Evolutionary conservation across 768 basidiomycete genomes (phyloP).

Genomic region (Mycena kentingensis): DNA sequence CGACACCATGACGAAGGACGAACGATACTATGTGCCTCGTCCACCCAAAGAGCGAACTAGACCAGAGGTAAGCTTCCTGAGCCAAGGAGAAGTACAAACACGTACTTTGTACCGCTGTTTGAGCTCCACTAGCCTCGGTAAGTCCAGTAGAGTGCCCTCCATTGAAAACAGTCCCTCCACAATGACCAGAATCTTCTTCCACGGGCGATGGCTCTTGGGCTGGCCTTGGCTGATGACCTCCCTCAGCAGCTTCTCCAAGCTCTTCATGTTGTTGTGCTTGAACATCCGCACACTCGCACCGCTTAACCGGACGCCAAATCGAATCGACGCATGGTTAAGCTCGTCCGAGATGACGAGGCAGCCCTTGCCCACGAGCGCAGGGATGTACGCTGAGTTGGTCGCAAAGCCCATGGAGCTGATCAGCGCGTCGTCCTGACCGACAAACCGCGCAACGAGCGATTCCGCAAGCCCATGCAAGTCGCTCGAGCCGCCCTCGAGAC

Average conservation of each 20-base stretch:
- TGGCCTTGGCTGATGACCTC: slow-evolving; percentile 98
- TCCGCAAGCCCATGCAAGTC: slow-evolving; percentile 84
- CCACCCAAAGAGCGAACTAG: slow-evolving; percentile 95
- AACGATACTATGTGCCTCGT: slow-evolving; percentile 91
- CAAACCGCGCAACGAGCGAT: slow-evolving; percentile 83
- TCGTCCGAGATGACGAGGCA: slow-evolving; percentile 98
- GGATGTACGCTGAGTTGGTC: slow-evolving; percentile 91
- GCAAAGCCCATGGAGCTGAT: slow-evolving; percentile 95
- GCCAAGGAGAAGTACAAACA: slow-evolving; percentile 9
- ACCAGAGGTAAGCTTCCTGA: no score
- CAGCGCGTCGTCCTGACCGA: slow-evolving; percentile 88
- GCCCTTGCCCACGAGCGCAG: slow-evolving; percentile 87
- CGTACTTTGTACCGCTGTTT: slow-evolving; percentile 94
- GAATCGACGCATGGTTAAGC: slow-evolving; percentile 92
- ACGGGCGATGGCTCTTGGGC: slow-evolving; percentile 93
- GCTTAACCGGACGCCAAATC: slow-evolving; percentile 88
- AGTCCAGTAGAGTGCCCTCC: slow-evolving; percentile 91
- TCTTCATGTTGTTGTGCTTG: slow-evolving; percentile 95
- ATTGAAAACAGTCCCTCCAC: slow-evolving; percentile 97
- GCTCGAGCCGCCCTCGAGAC: slow-evolving; percentile 81
- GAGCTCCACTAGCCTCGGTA: slow-evolving; percentile 80
- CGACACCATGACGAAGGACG: not conserved
- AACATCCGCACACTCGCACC: slow-evolving; percentile 90
- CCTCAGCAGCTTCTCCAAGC: slow-evolving; percentile 74
- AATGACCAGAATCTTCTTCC: slow-evolving; percentile 96